Conservation (phyloP, 768 basidiomycete species). For the Leccinellum rugosiceps region DNA sequence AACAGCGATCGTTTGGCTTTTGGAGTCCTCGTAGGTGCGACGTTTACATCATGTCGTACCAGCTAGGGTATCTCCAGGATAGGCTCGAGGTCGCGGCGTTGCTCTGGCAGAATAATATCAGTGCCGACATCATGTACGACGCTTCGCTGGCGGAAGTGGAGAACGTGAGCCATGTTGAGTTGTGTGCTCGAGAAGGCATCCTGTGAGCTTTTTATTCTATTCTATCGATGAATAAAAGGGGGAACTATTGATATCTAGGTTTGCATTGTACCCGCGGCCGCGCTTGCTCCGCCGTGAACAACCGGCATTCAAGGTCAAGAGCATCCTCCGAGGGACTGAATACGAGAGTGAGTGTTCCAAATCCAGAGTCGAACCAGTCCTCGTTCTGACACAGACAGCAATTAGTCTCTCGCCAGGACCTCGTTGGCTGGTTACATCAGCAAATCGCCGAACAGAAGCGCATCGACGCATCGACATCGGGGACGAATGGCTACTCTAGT, state of each 20-base stretch:
- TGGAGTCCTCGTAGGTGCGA: constrained; percentile 91
- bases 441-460: constrained; percentile 80
- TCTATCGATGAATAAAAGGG: background rate
- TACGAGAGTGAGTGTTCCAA: constrained; percentile 52
- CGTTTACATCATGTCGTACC: constrained; percentile 80
- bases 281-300: constrained; percentile 56
- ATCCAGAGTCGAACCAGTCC: background rate
- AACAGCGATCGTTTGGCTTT: constrained; percentile 79
- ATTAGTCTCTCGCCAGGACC: constrained; percentile 61
- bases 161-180: constrained; percentile 62
- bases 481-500: constrained; percentile 46
- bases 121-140: constrained; percentile 88
- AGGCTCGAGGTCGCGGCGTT: constrained; percentile 73
- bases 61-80: constrained; percentile 71
- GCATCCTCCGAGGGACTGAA: constrained; percentile 74
- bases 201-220: constrained; percentile 46
- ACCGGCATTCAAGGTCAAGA: constrained; percentile 77
- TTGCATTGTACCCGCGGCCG: constrained; percentile 51
- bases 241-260: constrained; percentile 33
- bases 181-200: constrained; percentile 79
- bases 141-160: constrained; percentile 59
- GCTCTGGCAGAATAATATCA: constrained; percentile 79
- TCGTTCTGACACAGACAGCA: constrained; percentile 19
- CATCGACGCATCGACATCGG: constrained; percentile 62
- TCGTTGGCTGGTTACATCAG: constrained; percentile 71